These are phyloP conservation scores for Coemansia sp. DNA, from an alignment of 192 early-diverging fungal genomes.

Conservation along the genomic window DNA sequence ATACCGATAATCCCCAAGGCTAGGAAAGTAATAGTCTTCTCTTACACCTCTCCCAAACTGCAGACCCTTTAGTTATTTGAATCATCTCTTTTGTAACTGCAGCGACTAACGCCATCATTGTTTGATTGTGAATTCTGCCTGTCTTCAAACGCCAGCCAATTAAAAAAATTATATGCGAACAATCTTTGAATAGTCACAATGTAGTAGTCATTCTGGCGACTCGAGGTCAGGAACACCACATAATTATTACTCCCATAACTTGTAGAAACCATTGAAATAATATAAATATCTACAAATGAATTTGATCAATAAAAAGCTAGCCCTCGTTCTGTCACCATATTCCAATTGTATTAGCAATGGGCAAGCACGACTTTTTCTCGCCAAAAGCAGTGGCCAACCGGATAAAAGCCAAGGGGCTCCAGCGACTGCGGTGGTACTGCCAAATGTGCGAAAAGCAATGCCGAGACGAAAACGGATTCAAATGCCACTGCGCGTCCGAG, in stretches of 20 bases:
- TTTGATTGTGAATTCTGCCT: no score
- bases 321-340: neutral
- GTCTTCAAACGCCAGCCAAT: no score
- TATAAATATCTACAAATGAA: neutral
- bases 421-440: slow-evolving; percentile 88
- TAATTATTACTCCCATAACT: neutral
- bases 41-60: no score
- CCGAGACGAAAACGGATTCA: slow-evolving; percentile 95
- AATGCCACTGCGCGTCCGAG: slow-evolving; percentile 87
- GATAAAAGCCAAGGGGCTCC: slow-evolving; percentile 90
- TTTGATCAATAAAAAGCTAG: neutral
- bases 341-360: slow-evolving; percentile 47
- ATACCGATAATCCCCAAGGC: no score
- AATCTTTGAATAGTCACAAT: no score
- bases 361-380: slow-evolving; percentile 70
- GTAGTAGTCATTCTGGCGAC: no score
- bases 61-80: no score
- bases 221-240: neutral
- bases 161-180: no score
- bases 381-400: slow-evolving; percentile 88
- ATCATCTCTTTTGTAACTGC: no score
- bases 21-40: no score
- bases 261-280: neutral
- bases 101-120: no score
- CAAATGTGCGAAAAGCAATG: slow-evolving; percentile 91